Conservation (phyloP, 768 basidiomycete species). For the Amanita thiersii region DNA sequence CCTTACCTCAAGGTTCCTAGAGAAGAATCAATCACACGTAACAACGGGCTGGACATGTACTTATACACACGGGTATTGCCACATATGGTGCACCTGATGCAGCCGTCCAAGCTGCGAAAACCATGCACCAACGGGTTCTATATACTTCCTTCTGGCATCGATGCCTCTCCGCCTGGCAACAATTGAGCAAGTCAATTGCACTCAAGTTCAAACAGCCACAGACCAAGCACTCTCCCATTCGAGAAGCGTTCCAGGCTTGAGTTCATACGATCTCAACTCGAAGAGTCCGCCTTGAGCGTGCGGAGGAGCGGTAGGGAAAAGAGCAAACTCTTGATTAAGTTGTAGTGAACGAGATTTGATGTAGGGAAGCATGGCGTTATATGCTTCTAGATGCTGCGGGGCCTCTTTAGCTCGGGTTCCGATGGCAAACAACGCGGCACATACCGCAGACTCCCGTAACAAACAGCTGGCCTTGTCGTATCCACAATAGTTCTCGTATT, state of each 20-base stretch:
- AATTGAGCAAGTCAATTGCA: constrained; percentile 6
- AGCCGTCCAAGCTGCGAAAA: constrained; percentile 82
- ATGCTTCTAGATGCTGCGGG: constrained; percentile 55
- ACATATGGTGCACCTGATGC: constrained; percentile 91
- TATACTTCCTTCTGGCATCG: constrained; percentile 84
- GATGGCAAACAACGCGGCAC: constrained; percentile 15
- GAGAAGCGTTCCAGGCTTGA: constrained; percentile 82
- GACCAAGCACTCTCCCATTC: constrained; percentile 96
- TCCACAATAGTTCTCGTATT: constrained; percentile 91
- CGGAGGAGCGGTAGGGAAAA: constrained; percentile 88
- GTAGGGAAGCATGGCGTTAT: constrained; percentile 69
- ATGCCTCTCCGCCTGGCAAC: constrained; percentile 77
- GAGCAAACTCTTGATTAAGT: constrained; percentile 90
- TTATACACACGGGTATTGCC: constrained; percentile 83
- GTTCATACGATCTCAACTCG: constrained; percentile 83
- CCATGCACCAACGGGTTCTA: constrained; percentile 87
- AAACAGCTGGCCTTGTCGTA: constrained; percentile 70
- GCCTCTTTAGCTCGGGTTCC: neutral
- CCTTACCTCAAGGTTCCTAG: constrained; percentile 66
- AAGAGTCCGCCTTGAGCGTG: constrained; percentile 85
- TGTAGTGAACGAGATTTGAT: constrained; percentile 68
- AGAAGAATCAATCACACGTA: constrained; percentile 8
- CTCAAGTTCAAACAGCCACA: constrained; percentile 13
- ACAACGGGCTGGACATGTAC: constrained; percentile 8
- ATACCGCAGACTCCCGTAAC: constrained; percentile 59